Conservation (phyloP, 148 eudicot genomes). For the Vaccinium vitisidaea region DNA sequence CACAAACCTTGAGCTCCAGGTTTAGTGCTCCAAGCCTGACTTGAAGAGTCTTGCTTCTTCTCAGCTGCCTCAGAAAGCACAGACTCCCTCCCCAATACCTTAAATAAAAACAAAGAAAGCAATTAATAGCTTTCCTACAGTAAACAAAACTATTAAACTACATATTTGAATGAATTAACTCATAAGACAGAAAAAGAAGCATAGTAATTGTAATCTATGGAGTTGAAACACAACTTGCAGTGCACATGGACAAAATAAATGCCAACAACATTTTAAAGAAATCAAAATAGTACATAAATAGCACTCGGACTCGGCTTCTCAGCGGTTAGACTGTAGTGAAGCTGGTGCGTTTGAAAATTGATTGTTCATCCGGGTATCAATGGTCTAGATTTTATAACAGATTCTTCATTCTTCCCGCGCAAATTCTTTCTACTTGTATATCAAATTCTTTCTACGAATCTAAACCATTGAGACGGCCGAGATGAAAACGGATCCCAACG, state of each 20-base stretch:
- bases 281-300: too few species aligned
- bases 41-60: constrained; percentile 16
- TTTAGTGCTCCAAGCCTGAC: constrained; percentile 13
- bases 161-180: background rate
- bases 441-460: too few species aligned
- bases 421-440: too few species aligned
- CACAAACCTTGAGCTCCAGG: constrained; percentile 21
- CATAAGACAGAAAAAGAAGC: background rate
- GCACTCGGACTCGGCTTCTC: too few species aligned
- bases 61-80: background rate
- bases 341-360: too few species aligned
- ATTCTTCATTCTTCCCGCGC: too few species aligned
- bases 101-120: background rate
- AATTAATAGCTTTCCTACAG: background rate
- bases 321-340: too few species aligned
- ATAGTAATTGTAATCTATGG: background rate
- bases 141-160: background rate
- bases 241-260: background rate
- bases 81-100: constrained; percentile 24
- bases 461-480: too few species aligned
- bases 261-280: background rate
- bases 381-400: too few species aligned
- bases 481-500: too few species aligned
- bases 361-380: too few species aligned
- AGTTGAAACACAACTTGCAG: background rate